phyloP scores from a whole-genome alignment of 176 grass and related monocot species.

The Rhipidocladum racemiflorum region DNA sequence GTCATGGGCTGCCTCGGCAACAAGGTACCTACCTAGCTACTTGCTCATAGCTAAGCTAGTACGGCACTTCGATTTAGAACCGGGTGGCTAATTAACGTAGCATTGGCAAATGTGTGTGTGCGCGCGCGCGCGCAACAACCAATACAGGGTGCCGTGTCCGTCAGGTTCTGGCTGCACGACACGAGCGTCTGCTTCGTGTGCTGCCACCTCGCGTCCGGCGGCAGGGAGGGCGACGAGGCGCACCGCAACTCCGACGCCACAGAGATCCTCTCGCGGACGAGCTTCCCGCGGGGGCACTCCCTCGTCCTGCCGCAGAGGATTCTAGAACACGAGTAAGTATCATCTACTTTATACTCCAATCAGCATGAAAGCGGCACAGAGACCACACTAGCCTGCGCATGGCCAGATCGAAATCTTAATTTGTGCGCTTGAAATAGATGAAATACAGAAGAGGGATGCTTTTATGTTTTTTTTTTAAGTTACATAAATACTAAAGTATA shows the following conservation, averaged over 20 bases:
- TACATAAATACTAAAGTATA: too few species aligned
- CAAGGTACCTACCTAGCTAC: constrained; percentile 50
- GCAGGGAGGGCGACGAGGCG: constrained; percentile 54
- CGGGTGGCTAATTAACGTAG: neutral
- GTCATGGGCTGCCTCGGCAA: constrained; percentile 94
- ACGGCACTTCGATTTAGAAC: neutral
- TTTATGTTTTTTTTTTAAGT: too few species aligned
- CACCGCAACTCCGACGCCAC: constrained; percentile 65
- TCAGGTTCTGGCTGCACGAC: constrained; percentile 53
- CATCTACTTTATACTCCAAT: too few species aligned
- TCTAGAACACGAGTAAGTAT: constrained; percentile 64
- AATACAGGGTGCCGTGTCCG: constrained; percentile 53
- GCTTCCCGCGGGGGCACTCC: constrained; percentile 44
- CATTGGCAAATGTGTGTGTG: neutral
- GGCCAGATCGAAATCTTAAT: neutral
- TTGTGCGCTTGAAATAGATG: neutral
- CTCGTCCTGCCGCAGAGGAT: constrained; percentile 52
- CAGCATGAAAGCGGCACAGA: neutral
- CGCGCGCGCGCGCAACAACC: neutral
- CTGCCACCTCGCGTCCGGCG: constrained; percentile 74
- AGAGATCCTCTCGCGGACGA: constrained; percentile 57
- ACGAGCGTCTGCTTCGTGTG: constrained; percentile 75
- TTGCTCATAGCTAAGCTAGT: neutral
- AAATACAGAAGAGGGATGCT: too few species aligned
- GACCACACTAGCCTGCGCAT: neutral